Percentiles rank a stretch among this genome's conserved stretches.
Evolutionary conservation across 2,329 filamentous ascomycete species (phyloP).

Genomic region (Calonectria leucothoes): DNA sequence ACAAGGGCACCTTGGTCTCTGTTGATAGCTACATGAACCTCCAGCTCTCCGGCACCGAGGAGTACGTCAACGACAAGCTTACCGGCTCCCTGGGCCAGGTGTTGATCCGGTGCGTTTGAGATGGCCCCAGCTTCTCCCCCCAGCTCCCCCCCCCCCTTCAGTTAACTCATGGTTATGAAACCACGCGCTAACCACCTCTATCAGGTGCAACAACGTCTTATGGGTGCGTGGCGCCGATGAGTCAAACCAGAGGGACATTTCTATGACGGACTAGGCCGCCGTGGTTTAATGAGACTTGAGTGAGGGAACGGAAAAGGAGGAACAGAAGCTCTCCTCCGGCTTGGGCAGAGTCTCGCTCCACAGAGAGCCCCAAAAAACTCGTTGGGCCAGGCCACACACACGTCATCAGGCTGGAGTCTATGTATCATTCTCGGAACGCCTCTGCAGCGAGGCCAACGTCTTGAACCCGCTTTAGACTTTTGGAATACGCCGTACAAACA

Average conservation of each 20-base stretch:
- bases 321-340: background rate
- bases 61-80: conserved; percentile 89
- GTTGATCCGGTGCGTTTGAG: conserved; percentile 78
- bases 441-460: conserved; percentile 1
- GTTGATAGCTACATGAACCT: conserved; percentile 99
- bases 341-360: background rate
- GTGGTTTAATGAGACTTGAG: background rate
- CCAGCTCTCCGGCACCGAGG: conserved; percentile 89
- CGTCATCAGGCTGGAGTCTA: conserved; percentile 5
- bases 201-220: conserved; percentile 94
- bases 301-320: background rate
- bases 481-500: background rate
- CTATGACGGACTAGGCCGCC: conserved; percentile 54
- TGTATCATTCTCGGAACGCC: conserved; percentile 10
- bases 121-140: background rate
- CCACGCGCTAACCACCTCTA: background rate
- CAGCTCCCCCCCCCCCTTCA: background rate
- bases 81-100: conserved; percentile 90
- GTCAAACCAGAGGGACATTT: conserved; percentile 63
- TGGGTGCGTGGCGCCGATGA: conserved; percentile 78
- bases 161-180: background rate
- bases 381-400: background rate
- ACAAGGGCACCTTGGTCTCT: conserved; percentile 91
- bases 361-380: background rate
- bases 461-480: conserved; percentile 5